phyloP scores from a whole-genome alignment of 2,329 filamentous ascomycete species.

The Dactylonectria estremocensis region DNA sequence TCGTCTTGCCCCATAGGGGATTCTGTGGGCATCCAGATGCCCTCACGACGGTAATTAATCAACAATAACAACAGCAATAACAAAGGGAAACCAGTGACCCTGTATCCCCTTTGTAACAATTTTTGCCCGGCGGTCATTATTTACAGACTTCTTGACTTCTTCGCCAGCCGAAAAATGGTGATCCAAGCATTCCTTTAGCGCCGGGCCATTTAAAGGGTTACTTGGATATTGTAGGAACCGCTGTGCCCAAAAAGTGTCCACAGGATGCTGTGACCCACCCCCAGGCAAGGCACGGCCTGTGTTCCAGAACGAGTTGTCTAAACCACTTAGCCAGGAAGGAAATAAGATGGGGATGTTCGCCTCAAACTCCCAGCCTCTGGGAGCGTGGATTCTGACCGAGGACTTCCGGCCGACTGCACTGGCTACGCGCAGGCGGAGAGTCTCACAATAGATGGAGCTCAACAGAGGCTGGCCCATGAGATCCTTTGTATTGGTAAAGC shows the following conservation, averaged over 20 bases:
- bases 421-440: neutral
- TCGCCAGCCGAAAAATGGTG: no score
- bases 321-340: neutral
- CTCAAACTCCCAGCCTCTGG: neutral
- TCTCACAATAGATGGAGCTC: neutral
- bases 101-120: neutral
- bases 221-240: no score
- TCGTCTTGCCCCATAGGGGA: no score
- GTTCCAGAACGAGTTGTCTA: neutral
- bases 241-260: no score
- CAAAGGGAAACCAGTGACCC: conserved; percentile 9
- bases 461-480: neutral
- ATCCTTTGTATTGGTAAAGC: neutral
- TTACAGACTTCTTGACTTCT: no score
- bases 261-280: no score
- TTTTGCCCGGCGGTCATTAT: neutral
- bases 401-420: neutral
- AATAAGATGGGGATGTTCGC: neutral
- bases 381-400: neutral
- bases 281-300: no score
- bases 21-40: no score
- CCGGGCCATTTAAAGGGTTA: no score
- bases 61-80: no score
- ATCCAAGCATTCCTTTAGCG: no score
- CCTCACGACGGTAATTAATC: no score